Evolutionary conservation across 352 stramenopile genomes (phyloP).

Genomic region (Phytophthora melonis): DNA sequence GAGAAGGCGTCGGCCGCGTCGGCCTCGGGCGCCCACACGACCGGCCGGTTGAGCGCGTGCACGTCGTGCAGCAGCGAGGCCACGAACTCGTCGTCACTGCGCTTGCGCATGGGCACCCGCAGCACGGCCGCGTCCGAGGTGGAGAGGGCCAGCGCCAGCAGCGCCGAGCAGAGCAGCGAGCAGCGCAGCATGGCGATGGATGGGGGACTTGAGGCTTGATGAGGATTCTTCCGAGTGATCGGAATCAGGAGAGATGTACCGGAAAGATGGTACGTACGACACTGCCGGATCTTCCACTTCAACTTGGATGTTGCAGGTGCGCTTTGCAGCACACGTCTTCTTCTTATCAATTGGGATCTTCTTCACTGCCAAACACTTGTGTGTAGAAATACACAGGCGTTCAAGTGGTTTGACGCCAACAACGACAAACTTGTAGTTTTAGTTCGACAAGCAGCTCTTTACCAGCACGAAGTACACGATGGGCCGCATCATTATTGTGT

Average conservation of each 20-base stretch:
- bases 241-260: background rate
- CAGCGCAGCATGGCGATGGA: slow-evolving; percentile 24
- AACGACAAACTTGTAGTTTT: no score
- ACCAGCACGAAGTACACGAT: no score
- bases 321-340: no score
- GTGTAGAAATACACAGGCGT: no score
- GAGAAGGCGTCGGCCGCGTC: slow-evolving; percentile 26
- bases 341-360: no score
- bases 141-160: slow-evolving; percentile 22
- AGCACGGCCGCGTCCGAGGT: slow-evolving; percentile 45
- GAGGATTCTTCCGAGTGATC: background rate
- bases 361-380: no score
- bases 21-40: slow-evolving; percentile 53
- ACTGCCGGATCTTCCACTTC: no score
- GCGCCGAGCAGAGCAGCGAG: slow-evolving; percentile 35
- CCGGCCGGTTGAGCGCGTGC: slow-evolving; percentile 44
- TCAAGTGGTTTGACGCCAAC: no score
- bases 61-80: slow-evolving; percentile 62
- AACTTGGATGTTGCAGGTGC: no score
- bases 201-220: background rate
- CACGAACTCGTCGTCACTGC: slow-evolving; percentile 71
- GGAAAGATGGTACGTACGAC: background rate
- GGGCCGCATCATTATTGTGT: no score
- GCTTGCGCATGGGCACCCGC: slow-evolving; percentile 78
- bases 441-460: no score